Conservation (phyloP, 805 yeast species). For the Spathaspora arborariae region DNA sequence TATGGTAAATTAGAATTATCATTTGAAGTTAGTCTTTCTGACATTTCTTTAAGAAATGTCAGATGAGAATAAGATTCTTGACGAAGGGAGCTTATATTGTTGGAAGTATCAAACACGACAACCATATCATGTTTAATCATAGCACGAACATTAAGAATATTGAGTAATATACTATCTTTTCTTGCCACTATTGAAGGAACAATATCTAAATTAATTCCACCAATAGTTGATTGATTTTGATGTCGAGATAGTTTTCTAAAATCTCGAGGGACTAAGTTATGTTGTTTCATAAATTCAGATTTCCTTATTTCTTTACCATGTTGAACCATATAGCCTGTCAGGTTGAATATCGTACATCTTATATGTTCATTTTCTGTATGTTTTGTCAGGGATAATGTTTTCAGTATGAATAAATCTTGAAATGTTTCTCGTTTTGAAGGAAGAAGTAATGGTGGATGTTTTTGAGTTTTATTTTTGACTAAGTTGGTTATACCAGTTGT, state of each 20-base stretch:
- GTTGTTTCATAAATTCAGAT: conserved; percentile 39
- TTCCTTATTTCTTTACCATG: conserved; percentile 45
- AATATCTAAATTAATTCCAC: conserved; percentile 39
- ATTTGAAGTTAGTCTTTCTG: conserved; percentile 30
- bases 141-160: conserved; percentile 48
- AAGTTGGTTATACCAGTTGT: not conserved
- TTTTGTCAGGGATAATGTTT: conserved; percentile 7
- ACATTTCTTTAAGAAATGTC: conserved; percentile 41
- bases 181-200: conserved; percentile 55
- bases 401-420: conserved; percentile 8
- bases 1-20: conserved; percentile 54
- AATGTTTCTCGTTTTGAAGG: not conserved
- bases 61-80: conserved; percentile 23
- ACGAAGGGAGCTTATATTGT: conserved; percentile 28
- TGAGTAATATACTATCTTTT: conserved; percentile 43
- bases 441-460: not conserved
- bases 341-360: conserved; percentile 49
- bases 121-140: conserved; percentile 50
- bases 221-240: conserved; percentile 16
- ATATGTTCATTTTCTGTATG: conserved; percentile 27
- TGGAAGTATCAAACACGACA: conserved; percentile 38
- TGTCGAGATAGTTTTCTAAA: conserved; percentile 48
- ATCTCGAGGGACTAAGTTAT: conserved; percentile 54
- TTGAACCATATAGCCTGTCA: conserved; percentile 38
- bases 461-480: not conserved